These are phyloP conservation scores for Climacium dendroides DNA, from an alignment of 225 moss, liverwort and hornwort genomes.

Conservation along the genomic window DNA sequence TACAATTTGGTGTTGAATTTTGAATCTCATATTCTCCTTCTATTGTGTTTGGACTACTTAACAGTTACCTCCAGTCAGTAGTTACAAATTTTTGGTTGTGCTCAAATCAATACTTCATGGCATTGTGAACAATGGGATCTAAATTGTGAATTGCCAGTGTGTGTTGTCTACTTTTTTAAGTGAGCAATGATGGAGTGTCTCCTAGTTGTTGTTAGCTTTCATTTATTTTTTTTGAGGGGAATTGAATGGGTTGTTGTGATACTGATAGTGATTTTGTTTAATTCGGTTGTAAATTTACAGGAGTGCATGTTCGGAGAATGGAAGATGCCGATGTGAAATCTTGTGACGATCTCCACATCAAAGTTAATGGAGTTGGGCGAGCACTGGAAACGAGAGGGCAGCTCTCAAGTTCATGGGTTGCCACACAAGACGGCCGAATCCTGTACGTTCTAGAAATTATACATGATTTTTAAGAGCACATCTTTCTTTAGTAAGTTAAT, in stretches of 20 bases:
- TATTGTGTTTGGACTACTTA: neutral
- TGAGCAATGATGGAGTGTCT: neutral
- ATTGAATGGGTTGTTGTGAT: neutral
- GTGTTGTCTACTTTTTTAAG: neutral
- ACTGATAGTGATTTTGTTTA: neutral
- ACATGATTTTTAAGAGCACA: neutral
- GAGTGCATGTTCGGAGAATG: conserved; percentile 18
- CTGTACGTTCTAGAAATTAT: neutral
- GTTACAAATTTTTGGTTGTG: neutral
- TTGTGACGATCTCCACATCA: conserved; percentile 12
- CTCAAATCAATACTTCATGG: neutral
- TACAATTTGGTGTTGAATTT: neutral
- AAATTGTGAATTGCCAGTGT: accelerated
- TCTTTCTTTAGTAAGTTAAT: too few species aligned
- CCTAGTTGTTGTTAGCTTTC: neutral
- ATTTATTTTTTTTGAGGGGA: neutral
- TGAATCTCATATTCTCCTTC: neutral
- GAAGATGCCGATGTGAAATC: conserved; percentile 12
- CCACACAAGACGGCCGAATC: neutral
- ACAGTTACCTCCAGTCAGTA: accelerated
- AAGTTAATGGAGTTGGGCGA: conserved; percentile 6
- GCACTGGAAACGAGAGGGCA: neutral
- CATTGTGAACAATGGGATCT: too few species aligned
- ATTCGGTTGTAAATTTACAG: neutral
- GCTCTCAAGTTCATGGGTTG: conserved; percentile 11